Conservation (phyloP, 768 basidiomycete species). For the Agaricus sinodeliciosus region DNA sequence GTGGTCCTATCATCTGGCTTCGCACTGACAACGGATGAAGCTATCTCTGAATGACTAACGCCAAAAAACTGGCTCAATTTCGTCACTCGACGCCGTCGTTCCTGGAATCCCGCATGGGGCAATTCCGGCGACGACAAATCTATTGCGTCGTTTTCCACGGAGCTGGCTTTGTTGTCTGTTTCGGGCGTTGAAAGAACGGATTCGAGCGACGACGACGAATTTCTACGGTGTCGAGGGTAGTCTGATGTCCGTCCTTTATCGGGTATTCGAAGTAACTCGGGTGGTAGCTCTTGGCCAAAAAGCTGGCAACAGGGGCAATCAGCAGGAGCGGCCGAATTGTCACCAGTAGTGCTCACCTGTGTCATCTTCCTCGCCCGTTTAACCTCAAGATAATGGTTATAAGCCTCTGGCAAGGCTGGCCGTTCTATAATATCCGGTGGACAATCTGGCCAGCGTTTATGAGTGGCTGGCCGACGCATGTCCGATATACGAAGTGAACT, state of each 20-base stretch:
- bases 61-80: constrained; percentile 56
- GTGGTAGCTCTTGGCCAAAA: constrained; percentile 44
- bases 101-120: constrained; percentile 4
- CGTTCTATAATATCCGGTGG: constrained; percentile 1
- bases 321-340: background rate
- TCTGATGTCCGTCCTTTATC: constrained; percentile 2
- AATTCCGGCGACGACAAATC: background rate
- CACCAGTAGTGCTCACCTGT: constrained; percentile 27
- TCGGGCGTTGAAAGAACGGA: background rate
- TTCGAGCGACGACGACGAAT: constrained; percentile 3
- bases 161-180: background rate
- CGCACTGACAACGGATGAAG: constrained; percentile 15
- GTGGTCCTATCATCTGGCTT: background rate
- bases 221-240: background rate
- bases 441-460: background rate
- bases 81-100: constrained; percentile 35
- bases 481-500: background rate
- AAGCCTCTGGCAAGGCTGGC: constrained; percentile 7
- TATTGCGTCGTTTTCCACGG: background rate
- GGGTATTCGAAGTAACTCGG: constrained; percentile 26
- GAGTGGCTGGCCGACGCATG: background rate
- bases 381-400: constrained; percentile 33
- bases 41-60: constrained; percentile 40
- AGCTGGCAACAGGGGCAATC: constrained; percentile 24
- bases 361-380: constrained; percentile 44